Percentiles rank a stretch among this genome's conserved stretches.
Evolutionary conservation across 345 rosid genomes (phyloP).

Genomic region (Diplotaxis tenuifolia): DNA sequence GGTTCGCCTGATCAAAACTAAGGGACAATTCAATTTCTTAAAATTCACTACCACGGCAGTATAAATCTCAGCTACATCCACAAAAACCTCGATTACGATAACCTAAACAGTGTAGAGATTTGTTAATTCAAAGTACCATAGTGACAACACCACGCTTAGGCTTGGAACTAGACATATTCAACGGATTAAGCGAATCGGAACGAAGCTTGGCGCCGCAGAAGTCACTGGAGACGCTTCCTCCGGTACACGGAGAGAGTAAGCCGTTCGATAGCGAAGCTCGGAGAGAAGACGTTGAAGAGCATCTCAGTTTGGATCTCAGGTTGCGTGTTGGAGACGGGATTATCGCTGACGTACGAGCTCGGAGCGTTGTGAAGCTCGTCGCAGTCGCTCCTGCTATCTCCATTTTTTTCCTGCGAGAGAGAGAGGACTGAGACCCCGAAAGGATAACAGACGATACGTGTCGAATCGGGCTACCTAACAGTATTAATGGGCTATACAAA

Average conservation of each 20-base stretch:
- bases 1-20: slow-evolving; percentile 11
- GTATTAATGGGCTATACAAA: not conserved
- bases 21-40: slow-evolving; percentile 5
- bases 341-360: slow-evolving; percentile 42
- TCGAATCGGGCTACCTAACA: slow-evolving; percentile 10
- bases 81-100: slow-evolving; percentile 11
- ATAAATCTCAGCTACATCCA: not conserved
- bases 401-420: slow-evolving; percentile 22
- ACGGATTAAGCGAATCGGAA: slow-evolving; percentile 47
- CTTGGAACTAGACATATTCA: slow-evolving; percentile 47
- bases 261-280: slow-evolving; percentile 52
- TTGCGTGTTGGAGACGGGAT: slow-evolving; percentile 35
- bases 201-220: slow-evolving; percentile 55
- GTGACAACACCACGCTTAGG: slow-evolving; percentile 69
- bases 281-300: slow-evolving; percentile 34
- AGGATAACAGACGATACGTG: slow-evolving; percentile 31
- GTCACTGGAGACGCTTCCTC: too few relatives aligned
- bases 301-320: slow-evolving; percentile 31
- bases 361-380: slow-evolving; percentile 43
- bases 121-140: slow-evolving; percentile 47
- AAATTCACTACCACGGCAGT: too few relatives aligned
- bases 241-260: slow-evolving; percentile 43
- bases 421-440: slow-evolving; percentile 12
- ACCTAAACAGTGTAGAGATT: not conserved
- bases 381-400: slow-evolving; percentile 42